Evolutionary conservation across 2,329 filamentous ascomycete species (phyloP).

Genomic region (Aspergillus vadensis): DNA sequence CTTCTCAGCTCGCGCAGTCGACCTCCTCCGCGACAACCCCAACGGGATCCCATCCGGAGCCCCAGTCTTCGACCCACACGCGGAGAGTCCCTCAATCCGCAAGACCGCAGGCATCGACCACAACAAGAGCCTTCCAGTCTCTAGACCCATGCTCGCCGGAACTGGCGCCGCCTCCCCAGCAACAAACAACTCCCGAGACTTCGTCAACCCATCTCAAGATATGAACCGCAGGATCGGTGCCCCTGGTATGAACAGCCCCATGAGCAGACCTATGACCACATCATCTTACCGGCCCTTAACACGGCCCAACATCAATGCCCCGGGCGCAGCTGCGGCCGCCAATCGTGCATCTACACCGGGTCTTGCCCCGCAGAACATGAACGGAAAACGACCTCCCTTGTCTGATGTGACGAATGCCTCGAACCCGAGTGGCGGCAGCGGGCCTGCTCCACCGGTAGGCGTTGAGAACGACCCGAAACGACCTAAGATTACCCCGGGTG

Average conservation of each 20-base stretch:
- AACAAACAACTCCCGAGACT: slow-evolving; percentile 35
- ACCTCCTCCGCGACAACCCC: slow-evolving; percentile 56
- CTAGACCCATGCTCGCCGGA: slow-evolving; percentile 45
- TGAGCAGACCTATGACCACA: slow-evolving; percentile 36
- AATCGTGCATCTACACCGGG: slow-evolving; percentile 17
- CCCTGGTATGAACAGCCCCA: slow-evolving; percentile 35
- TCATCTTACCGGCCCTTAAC: slow-evolving; percentile 50
- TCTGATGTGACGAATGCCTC: slow-evolving; percentile 49
- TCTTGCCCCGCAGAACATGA: slow-evolving; percentile 34
- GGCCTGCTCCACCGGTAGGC: slow-evolving; percentile 25
- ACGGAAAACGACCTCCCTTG: slow-evolving; percentile 48
- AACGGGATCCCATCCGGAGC: slow-evolving; percentile 46
- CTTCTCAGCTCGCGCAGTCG: slow-evolving; percentile 69
- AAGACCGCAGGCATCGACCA: slow-evolving; percentile 89
- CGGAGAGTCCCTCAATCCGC: slow-evolving; percentile 80
- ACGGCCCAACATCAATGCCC: slow-evolving; percentile 38
- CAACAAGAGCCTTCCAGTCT: slow-evolving; percentile 71
- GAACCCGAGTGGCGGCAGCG: slow-evolving; percentile 19
- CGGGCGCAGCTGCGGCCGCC: slow-evolving; percentile 23
- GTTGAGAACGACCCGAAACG: slow-evolving; percentile 37
- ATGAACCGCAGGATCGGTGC: slow-evolving; percentile 40
- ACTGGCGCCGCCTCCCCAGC: slow-evolving; percentile 29
- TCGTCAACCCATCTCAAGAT: slow-evolving; percentile 40
- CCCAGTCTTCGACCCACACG: slow-evolving; percentile 69
- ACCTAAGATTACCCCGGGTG: slow-evolving; percentile 28